These are phyloP conservation scores for Agaricus subrufescens DNA, from an alignment of 768 basidiomycete genomes.

Conservation along the genomic window DNA sequence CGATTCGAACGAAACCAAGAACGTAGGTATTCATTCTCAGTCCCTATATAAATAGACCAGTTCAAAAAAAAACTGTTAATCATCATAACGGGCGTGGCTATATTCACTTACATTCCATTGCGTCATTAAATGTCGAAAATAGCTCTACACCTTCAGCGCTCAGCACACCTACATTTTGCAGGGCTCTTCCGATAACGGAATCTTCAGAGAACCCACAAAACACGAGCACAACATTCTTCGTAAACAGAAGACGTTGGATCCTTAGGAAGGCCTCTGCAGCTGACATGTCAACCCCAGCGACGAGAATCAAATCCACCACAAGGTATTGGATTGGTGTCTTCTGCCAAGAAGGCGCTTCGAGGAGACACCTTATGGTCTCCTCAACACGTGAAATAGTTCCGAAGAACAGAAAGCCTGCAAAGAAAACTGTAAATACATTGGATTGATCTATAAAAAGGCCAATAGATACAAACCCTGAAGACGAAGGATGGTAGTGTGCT, in stretches of 20 bases:
- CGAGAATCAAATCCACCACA: conserved; percentile 81
- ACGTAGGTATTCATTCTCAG: conserved; percentile 86
- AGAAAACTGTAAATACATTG: neutral
- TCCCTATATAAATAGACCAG: conserved; percentile 47
- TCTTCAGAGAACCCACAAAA: conserved; percentile 77
- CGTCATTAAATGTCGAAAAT: conserved; percentile 80
- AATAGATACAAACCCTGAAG: conserved; percentile 58
- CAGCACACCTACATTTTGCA: conserved; percentile 76
- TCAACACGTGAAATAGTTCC: conserved; percentile 92
- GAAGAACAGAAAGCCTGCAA: conserved; percentile 78
- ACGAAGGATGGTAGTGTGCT: conserved; percentile 83
- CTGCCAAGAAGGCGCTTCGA: conserved; percentile 69
- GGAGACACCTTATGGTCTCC: conserved; percentile 71
- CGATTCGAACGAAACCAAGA: conserved; percentile 74
- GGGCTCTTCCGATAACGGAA: conserved; percentile 63
- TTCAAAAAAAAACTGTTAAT: neutral
- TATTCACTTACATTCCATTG: conserved; percentile 76
- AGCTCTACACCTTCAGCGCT: conserved; percentile 76
- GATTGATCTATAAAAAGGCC: neutral
- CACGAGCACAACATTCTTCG: conserved; percentile 77
- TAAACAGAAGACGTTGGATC: conserved; percentile 74
- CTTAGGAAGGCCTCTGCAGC: conserved; percentile 94
- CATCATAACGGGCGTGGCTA: neutral
- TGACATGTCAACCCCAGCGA: conserved; percentile 90
- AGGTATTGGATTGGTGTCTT: conserved; percentile 83